phyloP scores from a whole-genome alignment of 768 basidiomycete species.

The Lentinula guzmanii region DNA sequence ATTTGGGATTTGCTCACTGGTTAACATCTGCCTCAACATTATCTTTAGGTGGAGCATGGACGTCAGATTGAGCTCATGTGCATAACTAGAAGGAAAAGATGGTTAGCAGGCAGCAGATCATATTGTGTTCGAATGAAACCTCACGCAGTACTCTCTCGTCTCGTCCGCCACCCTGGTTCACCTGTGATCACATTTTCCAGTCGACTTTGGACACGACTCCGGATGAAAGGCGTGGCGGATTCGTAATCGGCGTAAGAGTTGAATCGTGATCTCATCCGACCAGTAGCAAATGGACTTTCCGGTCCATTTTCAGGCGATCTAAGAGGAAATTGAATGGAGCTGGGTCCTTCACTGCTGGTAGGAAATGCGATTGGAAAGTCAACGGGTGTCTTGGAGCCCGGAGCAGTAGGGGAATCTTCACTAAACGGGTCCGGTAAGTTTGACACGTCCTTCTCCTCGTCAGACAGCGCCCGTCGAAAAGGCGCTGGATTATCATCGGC shows the following conservation, averaged over 20 bases:
- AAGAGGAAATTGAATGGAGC: slow-evolving; percentile 77
- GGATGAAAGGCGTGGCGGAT: slow-evolving; percentile 68
- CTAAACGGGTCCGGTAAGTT: slow-evolving; percentile 34
- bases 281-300: slow-evolving; percentile 50
- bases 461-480: slow-evolving; percentile 67
- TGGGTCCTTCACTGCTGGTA: slow-evolving; percentile 45
- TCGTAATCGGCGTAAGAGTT: slow-evolving; percentile 74
- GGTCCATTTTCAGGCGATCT: slow-evolving; percentile 67
- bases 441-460: slow-evolving; percentile 65
- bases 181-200: slow-evolving; percentile 47
- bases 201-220: slow-evolving; percentile 80
- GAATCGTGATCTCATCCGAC: slow-evolving; percentile 52
- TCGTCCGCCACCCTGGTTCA: slow-evolving; percentile 80
- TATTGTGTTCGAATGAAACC: slow-evolving; percentile 21
- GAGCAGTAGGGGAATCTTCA: slow-evolving; percentile 34
- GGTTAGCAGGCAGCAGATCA: slow-evolving; percentile 7
- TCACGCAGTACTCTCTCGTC: slow-evolving; percentile 87
- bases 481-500: slow-evolving; percentile 56
- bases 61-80: slow-evolving; percentile 75
- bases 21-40: slow-evolving; percentile 89
- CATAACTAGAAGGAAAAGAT: slow-evolving; percentile 45
- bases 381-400: slow-evolving; percentile 45
- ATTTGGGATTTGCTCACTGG: slow-evolving; percentile 76
- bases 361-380: slow-evolving; percentile 53
- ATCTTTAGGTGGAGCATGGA: slow-evolving; percentile 87